phyloP scores from a whole-genome alignment of 2,329 filamentous ascomycete genomes.

The Parafenestella ontariensis region DNA sequence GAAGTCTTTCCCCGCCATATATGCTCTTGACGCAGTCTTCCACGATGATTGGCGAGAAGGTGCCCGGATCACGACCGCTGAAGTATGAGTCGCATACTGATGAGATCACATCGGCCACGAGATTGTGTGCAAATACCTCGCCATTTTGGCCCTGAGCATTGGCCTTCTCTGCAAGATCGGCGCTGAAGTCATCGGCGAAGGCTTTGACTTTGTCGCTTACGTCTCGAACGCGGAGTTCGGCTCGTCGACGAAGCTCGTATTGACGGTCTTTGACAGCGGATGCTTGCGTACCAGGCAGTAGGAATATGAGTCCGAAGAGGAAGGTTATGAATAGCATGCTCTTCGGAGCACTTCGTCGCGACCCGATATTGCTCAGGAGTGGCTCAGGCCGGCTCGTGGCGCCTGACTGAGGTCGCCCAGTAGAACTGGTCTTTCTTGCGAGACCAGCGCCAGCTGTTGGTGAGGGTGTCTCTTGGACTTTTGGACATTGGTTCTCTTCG shows the following conservation, averaged over 20 bases:
- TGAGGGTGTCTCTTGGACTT: constrained; percentile 15
- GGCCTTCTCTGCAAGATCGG: constrained; percentile 16
- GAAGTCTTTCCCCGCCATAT: constrained; percentile 21
- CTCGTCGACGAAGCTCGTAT: constrained; percentile 8
- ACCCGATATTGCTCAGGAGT: constrained; percentile 7
- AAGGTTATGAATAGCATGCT: constrained; percentile 10
- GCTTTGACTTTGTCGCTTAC: constrained; percentile 21
- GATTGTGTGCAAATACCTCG: constrained; percentile 24
- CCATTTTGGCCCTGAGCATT: constrained; percentile 23
- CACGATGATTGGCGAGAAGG: constrained; percentile 20
- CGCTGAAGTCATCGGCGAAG: constrained; percentile 21
- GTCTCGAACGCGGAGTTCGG: constrained; percentile 19
- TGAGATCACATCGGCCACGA: constrained; percentile 24
- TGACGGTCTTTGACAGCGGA: constrained; percentile 1
- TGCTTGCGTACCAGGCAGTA: constrained; percentile 15
- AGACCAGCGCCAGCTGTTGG: constrained; percentile 5
- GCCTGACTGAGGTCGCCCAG: neutral
- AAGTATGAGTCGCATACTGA: constrained; percentile 28
- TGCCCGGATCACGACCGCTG: constrained; percentile 10
- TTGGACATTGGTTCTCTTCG: constrained; percentile 7
- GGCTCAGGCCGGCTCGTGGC: constrained; percentile 2
- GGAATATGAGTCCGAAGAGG: constrained; percentile 15
- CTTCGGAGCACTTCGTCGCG: constrained; percentile 5
- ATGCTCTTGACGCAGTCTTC: constrained; percentile 24
- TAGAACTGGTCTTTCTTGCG: constrained; percentile 2